A percentile compares a stretch with the other conserved stretches of the same genome.
Conservation (phyloP, 768 basidiomycete genomes). For the Psilocybe azurescens region DNA sequence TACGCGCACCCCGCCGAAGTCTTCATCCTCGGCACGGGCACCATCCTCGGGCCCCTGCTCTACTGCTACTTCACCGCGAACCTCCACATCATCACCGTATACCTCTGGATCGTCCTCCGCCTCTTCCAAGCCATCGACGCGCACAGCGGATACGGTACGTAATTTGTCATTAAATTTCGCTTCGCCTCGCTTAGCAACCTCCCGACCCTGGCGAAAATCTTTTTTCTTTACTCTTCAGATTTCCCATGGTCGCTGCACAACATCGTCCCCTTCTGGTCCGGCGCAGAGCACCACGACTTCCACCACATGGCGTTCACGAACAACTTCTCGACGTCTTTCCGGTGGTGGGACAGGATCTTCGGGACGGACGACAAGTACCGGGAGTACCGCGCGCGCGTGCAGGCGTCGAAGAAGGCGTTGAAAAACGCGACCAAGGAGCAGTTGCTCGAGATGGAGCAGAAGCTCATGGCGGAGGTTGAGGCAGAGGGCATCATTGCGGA, state of each 20-base stretch:
- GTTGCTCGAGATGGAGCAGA: conserved; percentile 58
- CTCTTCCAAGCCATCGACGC: conserved; percentile 98
- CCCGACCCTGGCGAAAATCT: no score
- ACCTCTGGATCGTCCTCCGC: conserved; percentile 91
- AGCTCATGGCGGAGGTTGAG: conserved; percentile 73
- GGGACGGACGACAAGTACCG: conserved; percentile 93
- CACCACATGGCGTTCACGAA: conserved; percentile 97
- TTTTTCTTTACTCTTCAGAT: conserved; percentile 46
- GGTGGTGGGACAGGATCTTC: conserved; percentile 89
- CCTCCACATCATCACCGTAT: conserved; percentile 93
- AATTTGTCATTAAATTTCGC: no score
- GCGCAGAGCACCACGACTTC: conserved; percentile 98
- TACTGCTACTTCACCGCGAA: conserved; percentile 78
- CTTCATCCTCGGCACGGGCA: conserved; percentile 92
- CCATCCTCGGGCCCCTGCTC: conserved; percentile 85
- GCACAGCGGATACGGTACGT: conserved; percentile 92
- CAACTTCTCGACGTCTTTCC: conserved; percentile 93
- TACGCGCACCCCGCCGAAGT: conserved; percentile 98
- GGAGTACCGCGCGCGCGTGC: conserved; percentile 73
- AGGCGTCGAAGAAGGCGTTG: conserved; percentile 62
- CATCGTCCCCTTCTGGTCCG: conserved; percentile 95
- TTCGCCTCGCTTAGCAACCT: no score
- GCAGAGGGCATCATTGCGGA: conserved; percentile 75
- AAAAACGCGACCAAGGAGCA: conserved; percentile 60
- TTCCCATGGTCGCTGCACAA: conserved; percentile 98